Base-by-base conservation (phyloP, 225 moss, liverwort and hornwort genomes). In the Ulota crispa region DNA sequence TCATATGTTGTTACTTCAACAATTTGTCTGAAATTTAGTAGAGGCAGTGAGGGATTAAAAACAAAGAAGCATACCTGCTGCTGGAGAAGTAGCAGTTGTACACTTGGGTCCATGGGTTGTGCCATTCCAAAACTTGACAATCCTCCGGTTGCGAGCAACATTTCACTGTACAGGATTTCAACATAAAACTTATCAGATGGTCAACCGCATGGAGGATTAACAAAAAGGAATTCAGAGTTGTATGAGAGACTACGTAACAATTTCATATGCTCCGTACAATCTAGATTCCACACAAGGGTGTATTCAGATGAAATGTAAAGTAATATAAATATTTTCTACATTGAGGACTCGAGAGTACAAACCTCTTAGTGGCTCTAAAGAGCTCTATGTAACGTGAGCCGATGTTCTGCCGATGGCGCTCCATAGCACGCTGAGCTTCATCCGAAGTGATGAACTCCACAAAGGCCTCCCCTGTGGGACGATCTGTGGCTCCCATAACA, bases 351-450 rank as follows among this genome's bases (percentile, higher is more conserved):
- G 50, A n/a, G 63, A 41, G 31, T 11, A 45, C 67, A 20, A 45
- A 99, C 99, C 99, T 99, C 82, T 93, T 99, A 11, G 99, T 96
- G 72, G 96, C 99, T 93, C 99, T 92, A 54, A 99, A 99, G 24
- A 99, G 88, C 86, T 99, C 99, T 62, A 99, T 96, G 65, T 96
- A 99, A 20, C 99, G 96, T 59, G 99, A 99, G 47, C 99, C 99
- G 70, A 99, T 99, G 82, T 99, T 99, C 86, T 99, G 96, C 75
- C 99, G 89, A 81, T 99, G 99, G 34, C 96, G 99, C 92, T 99
- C 99, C 99, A 99, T 99, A n/a, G 93, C 99, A 73, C 96, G 94
- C 88, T 96, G 99, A 39, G 99, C 92, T 91, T 99, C 99, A 31
- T 99, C 96, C 27, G 99, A 82, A 45, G 96, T 89, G 28, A 93